phyloP scores from a whole-genome alignment of 1,139 yeast species.

The Hansenula sp. region DNA sequence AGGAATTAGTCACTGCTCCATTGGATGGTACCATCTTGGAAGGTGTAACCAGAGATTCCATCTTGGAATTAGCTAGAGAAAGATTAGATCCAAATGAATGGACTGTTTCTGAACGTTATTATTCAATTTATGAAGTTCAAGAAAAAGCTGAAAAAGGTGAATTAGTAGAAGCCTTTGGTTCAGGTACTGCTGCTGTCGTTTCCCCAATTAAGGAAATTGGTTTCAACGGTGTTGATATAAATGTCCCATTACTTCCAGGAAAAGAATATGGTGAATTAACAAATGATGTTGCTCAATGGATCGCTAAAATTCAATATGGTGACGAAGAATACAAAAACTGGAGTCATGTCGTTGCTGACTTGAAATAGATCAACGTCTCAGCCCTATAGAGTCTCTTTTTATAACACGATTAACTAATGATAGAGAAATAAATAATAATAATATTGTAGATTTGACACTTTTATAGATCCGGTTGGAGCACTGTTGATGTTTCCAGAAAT shows the following conservation, averaged over 20 bases:
- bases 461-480: too few relatives aligned
- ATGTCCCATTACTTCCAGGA: slow-evolving; percentile 76
- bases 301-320: slow-evolving; percentile 86
- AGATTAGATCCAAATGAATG: slow-evolving; percentile 71
- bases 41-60: slow-evolving; percentile 94
- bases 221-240: slow-evolving; percentile 65
- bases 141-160: slow-evolving; percentile 76
- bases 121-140: slow-evolving; percentile 73
- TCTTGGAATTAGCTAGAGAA: slow-evolving; percentile 69
- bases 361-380: slow-evolving; percentile 15
- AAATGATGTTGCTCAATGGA: slow-evolving; percentile 74
- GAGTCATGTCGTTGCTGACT: slow-evolving; percentile 31
- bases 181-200: slow-evolving; percentile 97
- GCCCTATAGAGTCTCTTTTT: too few relatives aligned
- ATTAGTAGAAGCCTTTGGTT: slow-evolving; percentile 90
- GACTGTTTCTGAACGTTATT: slow-evolving; percentile 77
- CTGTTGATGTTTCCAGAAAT: too few relatives aligned
- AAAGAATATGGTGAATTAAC: slow-evolving; percentile 79
- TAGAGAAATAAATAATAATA: too few relatives aligned
- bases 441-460: too few relatives aligned
- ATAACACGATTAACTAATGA: too few relatives aligned
- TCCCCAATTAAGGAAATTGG: slow-evolving; percentile 89
- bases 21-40: slow-evolving; percentile 94
- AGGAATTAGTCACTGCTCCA: slow-evolving; percentile 94
- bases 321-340: slow-evolving; percentile 49